Conservation (phyloP, 2,329 filamentous ascomycete species). For the Fusarium musae region DNA sequence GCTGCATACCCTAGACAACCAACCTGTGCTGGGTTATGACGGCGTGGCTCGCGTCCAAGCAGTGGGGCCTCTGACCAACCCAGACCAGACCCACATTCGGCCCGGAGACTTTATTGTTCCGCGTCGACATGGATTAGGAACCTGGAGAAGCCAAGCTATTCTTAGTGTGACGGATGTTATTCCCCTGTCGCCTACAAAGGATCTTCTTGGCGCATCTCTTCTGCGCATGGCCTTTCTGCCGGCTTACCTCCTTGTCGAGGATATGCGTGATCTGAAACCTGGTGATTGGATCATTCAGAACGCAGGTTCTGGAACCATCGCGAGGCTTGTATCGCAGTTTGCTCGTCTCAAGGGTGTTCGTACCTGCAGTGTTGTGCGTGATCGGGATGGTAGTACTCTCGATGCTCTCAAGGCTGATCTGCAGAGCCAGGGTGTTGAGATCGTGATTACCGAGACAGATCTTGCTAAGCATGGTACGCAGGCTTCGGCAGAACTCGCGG, state of each 20-base stretch:
- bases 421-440: neutral
- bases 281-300: constrained; percentile 30
- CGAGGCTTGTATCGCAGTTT: constrained; percentile 19
- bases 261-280: constrained; percentile 12
- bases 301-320: constrained; percentile 12
- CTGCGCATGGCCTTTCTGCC: constrained; percentile 19
- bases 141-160: constrained; percentile 11
- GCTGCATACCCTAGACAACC: neutral
- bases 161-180: constrained; percentile 3
- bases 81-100: neutral
- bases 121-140: constrained; percentile 16
- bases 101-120: constrained; percentile 18
- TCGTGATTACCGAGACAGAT: constrained; percentile 2
- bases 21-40: constrained; percentile 15
- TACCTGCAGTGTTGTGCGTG: constrained; percentile 17
- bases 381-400: neutral
- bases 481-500: constrained; percentile 1
- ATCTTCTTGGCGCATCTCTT: constrained; percentile 5
- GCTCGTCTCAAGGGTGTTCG: constrained; percentile 17
- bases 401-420: neutral
- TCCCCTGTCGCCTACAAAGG: neutral
- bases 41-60: constrained; percentile 16
- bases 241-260: constrained; percentile 22
- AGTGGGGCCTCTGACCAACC: neutral
- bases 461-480: neutral